Evolutionary conservation across 306 rosid species (phyloP), one percentile per base, ranked within the genome.

Genomic region (Trifolium repens): DNA sequence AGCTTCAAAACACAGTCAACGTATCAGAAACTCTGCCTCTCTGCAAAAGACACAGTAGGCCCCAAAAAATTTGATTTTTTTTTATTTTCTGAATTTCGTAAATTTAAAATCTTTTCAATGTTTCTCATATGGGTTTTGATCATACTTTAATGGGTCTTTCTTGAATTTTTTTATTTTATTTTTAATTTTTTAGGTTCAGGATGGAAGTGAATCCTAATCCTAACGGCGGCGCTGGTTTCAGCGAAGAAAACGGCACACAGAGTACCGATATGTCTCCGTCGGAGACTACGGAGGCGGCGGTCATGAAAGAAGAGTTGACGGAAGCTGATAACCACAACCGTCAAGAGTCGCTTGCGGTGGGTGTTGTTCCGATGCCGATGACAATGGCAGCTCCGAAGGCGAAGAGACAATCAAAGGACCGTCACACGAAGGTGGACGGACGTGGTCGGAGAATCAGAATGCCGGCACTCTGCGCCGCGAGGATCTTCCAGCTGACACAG

Each of bases 401-500:
- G 26, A 89, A 37, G 83, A 82, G 78, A 15, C 79, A 85, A 3
- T 87, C 94, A 2, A 91, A 79, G 76, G 98, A 93, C 76, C 91
- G 96, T 13, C 98, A 93, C 89, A 93, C 98, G 9, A 90, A 93
- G 81, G 96, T 93, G 43, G 96, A 93, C 76, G 96, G 98, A 0
- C 91, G 98, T 1, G 98, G 98, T 35, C 88, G 98, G 69, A 86
- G 98, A 82, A 72, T 93, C 50, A 89, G 98, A 57, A 87, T 93
- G 90, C 98, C 98, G 65, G 94, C 96, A 22, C 44, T 89, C 0
- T 89, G 96, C 53, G 98, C 96, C 12, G 96, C 96, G 16, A 80
- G 98, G 55, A 88, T 93, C 44, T 93, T 90, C 78, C 98, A 93
- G 75, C 82, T 93, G 78, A 93, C 98, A 0, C 69, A 91, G n/a